Base-by-base conservation (phyloP, 192 early-diverging fungal species). In the Umbelopsis sp. region DNA sequence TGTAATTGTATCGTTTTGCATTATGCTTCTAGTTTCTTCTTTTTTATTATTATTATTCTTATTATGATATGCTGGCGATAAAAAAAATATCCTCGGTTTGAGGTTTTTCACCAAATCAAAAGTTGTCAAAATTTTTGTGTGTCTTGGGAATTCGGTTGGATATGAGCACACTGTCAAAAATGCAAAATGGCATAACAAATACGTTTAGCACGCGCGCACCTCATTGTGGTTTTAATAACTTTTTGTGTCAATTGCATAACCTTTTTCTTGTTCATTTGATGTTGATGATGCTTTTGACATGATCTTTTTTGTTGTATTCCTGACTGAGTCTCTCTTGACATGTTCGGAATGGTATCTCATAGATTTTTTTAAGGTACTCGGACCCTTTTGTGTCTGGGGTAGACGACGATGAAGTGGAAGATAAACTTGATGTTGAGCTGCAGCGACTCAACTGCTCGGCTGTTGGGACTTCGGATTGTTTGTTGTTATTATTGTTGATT, bases 271-370 rank as follows among this genome's bases (percentile, higher is more conserved):
- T n/a, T 61, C 55, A 61, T 61, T 61, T 61, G 25, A 58, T 58
- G 53, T 58, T 58, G 53, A 61, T 61, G 30, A 61, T 35, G 30
- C 55, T 61, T 16, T 61, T 61, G 27, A 61, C 30, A 61, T 61
- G 55, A 35, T 61, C 33, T 61, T 61, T 61, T 35, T 61, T 61
- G 55, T 15, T 35, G 30, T 61, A 61, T 35, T 61, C 55, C 30
- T 61, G 55, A 61, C n/a, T 12, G 11, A 53, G 21, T 53, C 51
- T 30, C 33, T 61, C 55, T 61, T 61, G 55, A 61, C 55, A 61
- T 35, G 27, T 61, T 16, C 55, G 25, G 27, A 25, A 61, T 4
- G 55, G 55, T 6, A 27, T 61, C 27, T 61, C 55, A 30, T 61
- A 61, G 2, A 61, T 35, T 8, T 35, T 61, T 30, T 61, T 61